A percentile compares a stretch with the other conserved stretches of the same genome.
Conservation (phyloP, 495 filamentous ascomycete species). For the Hypoxylon perforatum region DNA sequence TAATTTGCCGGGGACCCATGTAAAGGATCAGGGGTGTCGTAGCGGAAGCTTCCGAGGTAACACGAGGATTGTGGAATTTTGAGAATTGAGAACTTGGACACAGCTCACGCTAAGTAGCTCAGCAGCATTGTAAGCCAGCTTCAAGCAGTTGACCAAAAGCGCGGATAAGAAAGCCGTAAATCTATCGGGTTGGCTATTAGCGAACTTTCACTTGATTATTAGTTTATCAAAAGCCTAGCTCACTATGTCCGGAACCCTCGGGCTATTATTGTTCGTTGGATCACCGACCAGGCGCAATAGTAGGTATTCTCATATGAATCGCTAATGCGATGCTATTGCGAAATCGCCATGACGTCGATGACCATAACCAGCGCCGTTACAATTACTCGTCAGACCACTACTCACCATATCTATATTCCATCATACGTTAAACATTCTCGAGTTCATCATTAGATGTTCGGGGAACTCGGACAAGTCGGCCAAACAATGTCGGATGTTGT, state of each 20-base stretch:
- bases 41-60: constrained; percentile 37
- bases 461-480: background rate
- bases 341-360: background rate
- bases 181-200: constrained; percentile 3
- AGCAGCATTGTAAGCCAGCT: constrained; percentile 7
- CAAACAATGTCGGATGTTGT: background rate
- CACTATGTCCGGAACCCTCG: constrained; percentile 9
- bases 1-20: constrained; percentile 34
- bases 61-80: background rate
- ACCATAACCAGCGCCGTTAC: background rate
- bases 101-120: background rate
- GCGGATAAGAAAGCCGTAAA: constrained; percentile 19
- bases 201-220: constrained; percentile 10
- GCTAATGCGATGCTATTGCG: background rate
- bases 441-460: background rate
- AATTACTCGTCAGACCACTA: background rate
- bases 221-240: constrained; percentile 12
- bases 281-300: background rate
- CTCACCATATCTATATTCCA: background rate
- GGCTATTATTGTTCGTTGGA: constrained; percentile 4
- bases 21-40: constrained; percentile 5
- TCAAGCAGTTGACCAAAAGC: constrained; percentile 17
- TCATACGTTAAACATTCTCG: background rate
- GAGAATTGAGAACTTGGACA: too few species aligned
- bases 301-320: constrained; percentile 2